Base-by-base conservation (phyloP, 148 eudicot species). In the Vaccinium corymbosum region DNA sequence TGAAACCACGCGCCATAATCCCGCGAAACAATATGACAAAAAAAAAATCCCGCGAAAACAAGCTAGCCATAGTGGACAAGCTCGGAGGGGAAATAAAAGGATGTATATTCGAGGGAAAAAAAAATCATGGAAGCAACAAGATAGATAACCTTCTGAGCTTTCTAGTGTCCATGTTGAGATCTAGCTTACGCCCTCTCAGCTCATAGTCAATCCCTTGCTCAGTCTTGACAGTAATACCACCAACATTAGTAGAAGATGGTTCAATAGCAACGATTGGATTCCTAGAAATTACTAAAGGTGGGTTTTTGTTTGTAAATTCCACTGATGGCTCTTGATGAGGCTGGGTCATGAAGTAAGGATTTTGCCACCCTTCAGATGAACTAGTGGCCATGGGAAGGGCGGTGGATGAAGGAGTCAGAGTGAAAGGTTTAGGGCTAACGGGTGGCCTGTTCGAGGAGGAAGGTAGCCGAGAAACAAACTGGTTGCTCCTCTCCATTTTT, bases 171-270 rank as follows among this genome's bases (percentile, higher is more conserved):
- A 82, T 66, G 80, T 42, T 78, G 49, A 57, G 82, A 59, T 86
- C 82, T 7, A 78, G 17, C 11, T 12, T 73, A 64, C 81, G 80
- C 7, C 84, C 15, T 52, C 68, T 68, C 20, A 85, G 53, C 29
- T 85, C 87, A 29, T 85, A n/a, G 38, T 85, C 84, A 19, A 85
- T 62, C 25, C 82, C 82, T 82, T 70, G 76, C 57, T 82, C 84
- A 1, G 82, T 80, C 27, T 62, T 80, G 73, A 62, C 50, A 62
- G 62, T 6, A 70, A 80, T 80, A 14, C 53, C 82, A 80, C 74
- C 73, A 59, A 8, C 22, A 3, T 5, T 80, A 22, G 32, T 1
- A 15, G 82, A 62, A 12, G 73, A 62, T 42, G 50, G 22, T 42
- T 49, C 73, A n/a, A 80, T 5, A 20, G 9, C 19, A 1, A 29